Conservation (phyloP, 345 rosid genomes). For the Nephelium lappaceum region DNA sequence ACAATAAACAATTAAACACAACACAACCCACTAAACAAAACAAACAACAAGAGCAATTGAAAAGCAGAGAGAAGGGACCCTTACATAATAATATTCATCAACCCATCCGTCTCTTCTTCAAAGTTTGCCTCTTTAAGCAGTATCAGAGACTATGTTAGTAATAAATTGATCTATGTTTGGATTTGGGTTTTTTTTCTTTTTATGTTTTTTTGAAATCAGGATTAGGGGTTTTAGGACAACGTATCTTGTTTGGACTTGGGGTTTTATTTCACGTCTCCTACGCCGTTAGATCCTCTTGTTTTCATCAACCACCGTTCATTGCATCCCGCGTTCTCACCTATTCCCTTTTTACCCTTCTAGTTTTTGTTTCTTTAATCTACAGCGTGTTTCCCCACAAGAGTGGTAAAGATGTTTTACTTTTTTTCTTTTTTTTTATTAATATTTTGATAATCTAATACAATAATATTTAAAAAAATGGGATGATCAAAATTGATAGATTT, state of each 20-base stretch:
- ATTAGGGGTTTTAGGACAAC: neutral
- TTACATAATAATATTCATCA: neutral
- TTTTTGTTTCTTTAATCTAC: no score
- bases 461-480: no score
- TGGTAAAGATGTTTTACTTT: no score
- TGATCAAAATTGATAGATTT: no score
- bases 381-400: no score
- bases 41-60: neutral
- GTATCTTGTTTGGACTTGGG: no score
- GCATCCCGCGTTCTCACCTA: neutral
- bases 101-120: neutral
- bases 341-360: neutral
- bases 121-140: neutral
- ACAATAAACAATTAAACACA: no score
- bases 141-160: no score
- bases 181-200: neutral
- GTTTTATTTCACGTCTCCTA: neutral
- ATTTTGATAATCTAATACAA: no score
- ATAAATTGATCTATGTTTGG: neutral
- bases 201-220: no score
- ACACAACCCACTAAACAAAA: no score
- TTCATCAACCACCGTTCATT: neutral
- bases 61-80: neutral
- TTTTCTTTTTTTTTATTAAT: no score
- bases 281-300: neutral